These are phyloP conservation scores for Trichoderma asperellum DNA, from an alignment of 2,329 filamentous ascomycete species.

Conservation along the genomic window DNA sequence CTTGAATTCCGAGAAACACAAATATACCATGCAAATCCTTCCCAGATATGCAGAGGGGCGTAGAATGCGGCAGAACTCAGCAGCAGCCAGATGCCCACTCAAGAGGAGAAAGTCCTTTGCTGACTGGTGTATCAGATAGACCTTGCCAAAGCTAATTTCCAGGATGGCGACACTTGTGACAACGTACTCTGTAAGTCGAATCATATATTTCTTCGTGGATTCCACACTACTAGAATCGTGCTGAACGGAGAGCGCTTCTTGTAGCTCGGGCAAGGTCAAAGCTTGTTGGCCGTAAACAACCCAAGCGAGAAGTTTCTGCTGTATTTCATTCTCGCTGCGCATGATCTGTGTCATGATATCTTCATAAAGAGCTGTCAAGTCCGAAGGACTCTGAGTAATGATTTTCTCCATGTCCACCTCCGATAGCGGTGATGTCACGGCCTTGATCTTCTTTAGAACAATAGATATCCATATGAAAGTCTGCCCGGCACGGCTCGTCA, in stretches of 20 bases:
- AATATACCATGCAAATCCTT: neutral
- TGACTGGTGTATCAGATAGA: neutral
- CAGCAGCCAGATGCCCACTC: neutral
- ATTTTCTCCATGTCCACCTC: neutral
- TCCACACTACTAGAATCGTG: neutral
- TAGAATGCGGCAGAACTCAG: neutral
- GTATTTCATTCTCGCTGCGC: neutral
- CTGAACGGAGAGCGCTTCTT: neutral
- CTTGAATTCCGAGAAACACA: neutral
- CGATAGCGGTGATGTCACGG: neutral
- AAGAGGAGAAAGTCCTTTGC: neutral
- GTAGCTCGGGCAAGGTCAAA: neutral
- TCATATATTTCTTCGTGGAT: neutral
- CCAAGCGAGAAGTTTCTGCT: neutral
- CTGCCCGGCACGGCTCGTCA: neutral
- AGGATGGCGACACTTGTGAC: neutral
- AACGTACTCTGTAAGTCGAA: neutral
- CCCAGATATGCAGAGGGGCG: neutral
- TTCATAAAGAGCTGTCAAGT: neutral
- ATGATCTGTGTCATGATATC: neutral
- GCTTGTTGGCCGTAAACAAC: neutral
- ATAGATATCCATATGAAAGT: slow-evolving; percentile 7
- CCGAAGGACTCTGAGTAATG: neutral
- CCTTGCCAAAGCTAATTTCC: neutral
- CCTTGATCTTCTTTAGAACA: neutral